Conservation (phyloP, 306 rosid genomes). For the Luffa aegyptiaca region DNA sequence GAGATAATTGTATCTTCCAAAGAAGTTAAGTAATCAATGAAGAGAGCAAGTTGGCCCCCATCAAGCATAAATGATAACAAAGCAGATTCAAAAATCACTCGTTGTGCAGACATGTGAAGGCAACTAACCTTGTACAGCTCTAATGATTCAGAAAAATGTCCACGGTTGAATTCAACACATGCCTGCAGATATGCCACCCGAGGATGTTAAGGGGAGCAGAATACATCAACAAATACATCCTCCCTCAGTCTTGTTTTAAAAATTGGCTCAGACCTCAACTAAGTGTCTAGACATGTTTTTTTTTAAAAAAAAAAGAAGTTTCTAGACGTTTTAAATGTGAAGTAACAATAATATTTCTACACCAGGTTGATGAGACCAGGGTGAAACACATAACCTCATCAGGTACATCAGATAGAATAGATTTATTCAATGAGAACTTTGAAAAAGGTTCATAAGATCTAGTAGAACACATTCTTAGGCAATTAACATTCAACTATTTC, state of each 20-base stretch:
- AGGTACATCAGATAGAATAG: background rate
- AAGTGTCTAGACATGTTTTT: background rate
- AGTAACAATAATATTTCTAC: background rate
- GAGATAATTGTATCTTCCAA: background rate
- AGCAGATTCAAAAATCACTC: background rate
- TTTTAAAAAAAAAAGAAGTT: background rate
- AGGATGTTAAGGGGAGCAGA: constrained; percentile 10
- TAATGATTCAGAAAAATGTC: constrained; percentile 76
- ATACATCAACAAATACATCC: background rate
- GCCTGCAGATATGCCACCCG: constrained; percentile 51
- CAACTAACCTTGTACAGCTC: constrained; percentile 87
- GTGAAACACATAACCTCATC: background rate
- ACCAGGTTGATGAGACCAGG: background rate
- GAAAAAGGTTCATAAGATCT: background rate
- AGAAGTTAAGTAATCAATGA: background rate
- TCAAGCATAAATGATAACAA: constrained; percentile 4
- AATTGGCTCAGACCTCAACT: background rate
- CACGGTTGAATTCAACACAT: constrained; percentile 93
- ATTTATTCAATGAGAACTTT: background rate
- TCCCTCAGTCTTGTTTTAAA: background rate
- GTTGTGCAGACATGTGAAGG: constrained; percentile 16
- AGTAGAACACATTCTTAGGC: background rate
- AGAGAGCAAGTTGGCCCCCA: background rate
- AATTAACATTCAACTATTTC: background rate
- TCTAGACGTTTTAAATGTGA: background rate